A percentile compares a stretch with the other conserved stretches of the same genome.
Conservation (phyloP, 257 asterid species). For the Nicotiana paniculata region DNA sequence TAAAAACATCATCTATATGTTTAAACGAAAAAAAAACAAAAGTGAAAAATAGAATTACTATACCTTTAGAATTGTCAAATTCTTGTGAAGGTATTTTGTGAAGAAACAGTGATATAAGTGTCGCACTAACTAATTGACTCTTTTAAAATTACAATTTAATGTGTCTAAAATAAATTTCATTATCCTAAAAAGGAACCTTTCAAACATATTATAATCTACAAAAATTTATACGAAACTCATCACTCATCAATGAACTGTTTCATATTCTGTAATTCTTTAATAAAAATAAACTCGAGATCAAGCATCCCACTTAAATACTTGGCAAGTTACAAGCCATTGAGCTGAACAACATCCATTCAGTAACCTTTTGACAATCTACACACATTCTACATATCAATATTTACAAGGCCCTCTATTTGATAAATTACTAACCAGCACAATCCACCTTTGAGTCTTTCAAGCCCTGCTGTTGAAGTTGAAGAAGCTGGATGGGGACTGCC, state of each 20-base stretch:
- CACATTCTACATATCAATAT: neutral
- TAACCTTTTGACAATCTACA: neutral
- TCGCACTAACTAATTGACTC: too few species aligned
- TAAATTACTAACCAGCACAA: neutral
- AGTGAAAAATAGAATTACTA: neutral
- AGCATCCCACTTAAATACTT: neutral
- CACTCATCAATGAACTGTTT: neutral
- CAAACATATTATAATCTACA: neutral
- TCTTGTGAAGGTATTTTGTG: too few species aligned
- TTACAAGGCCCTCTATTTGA: neutral
- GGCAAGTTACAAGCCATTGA: neutral
- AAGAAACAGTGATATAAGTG: too few species aligned
- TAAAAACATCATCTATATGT: neutral
- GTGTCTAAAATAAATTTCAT: too few species aligned
- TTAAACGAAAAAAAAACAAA: too few species aligned
- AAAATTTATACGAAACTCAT: too few species aligned
- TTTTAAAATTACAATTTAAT: too few species aligned
- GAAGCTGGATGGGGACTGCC: slow-evolving; percentile 33
- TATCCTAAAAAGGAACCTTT: too few species aligned
- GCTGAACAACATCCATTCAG: neutral
- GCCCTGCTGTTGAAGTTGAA: slow-evolving; percentile 36
- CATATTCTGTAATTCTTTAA: neutral
- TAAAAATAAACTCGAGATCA: too few species aligned
- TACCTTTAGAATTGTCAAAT: too few species aligned
- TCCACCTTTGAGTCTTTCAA: slow-evolving; percentile 9